Conservation (phyloP, 2,329 filamentous ascomycete species). For the Amylocarpus encephaloides region DNA sequence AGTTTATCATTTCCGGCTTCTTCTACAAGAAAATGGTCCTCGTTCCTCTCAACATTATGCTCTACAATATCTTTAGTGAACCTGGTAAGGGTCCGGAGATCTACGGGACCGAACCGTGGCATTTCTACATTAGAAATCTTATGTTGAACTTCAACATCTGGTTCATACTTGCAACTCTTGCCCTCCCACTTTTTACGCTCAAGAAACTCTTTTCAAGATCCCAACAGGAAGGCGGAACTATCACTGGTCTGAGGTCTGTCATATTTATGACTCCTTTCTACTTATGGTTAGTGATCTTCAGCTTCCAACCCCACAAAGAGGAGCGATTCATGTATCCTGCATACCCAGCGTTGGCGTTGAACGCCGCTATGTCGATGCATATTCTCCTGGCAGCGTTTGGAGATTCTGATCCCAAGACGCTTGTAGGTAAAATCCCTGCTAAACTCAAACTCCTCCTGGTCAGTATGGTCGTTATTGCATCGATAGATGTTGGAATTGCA, state of each 20-base stretch:
- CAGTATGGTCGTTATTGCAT: slow-evolving; percentile 52
- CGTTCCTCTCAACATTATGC: slow-evolving; percentile 87
- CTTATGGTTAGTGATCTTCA: slow-evolving; percentile 89
- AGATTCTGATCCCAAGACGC: slow-evolving; percentile 56
- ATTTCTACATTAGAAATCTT: slow-evolving; percentile 90
- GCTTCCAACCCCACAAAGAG: slow-evolving; percentile 90
- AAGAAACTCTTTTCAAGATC: slow-evolving; percentile 62
- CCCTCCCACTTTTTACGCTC: slow-evolving; percentile 67
- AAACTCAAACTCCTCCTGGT: slow-evolving; percentile 66
- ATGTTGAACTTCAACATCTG: slow-evolving; percentile 92
- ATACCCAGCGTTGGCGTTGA: slow-evolving; percentile 85
- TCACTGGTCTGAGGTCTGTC: slow-evolving; percentile 67
- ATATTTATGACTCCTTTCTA: slow-evolving; percentile 84
- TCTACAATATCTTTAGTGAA: slow-evolving; percentile 88
- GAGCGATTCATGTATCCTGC: slow-evolving; percentile 98
- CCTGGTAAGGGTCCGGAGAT: slow-evolving; percentile 76
- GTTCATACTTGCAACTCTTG: slow-evolving; percentile 72
- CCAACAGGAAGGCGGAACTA: slow-evolving; percentile 47
- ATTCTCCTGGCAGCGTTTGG: slow-evolving; percentile 72
- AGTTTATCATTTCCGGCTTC: slow-evolving; percentile 68
- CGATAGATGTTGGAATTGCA: slow-evolving; percentile 59
- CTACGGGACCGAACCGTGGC: slow-evolving; percentile 94
- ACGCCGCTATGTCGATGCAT: slow-evolving; percentile 79
- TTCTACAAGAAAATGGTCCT: slow-evolving; percentile 76
- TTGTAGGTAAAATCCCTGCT: slow-evolving; percentile 66